Conservation (phyloP, 2,329 filamentous ascomycete species). For the Aspergillus ochraceoroseus region DNA sequence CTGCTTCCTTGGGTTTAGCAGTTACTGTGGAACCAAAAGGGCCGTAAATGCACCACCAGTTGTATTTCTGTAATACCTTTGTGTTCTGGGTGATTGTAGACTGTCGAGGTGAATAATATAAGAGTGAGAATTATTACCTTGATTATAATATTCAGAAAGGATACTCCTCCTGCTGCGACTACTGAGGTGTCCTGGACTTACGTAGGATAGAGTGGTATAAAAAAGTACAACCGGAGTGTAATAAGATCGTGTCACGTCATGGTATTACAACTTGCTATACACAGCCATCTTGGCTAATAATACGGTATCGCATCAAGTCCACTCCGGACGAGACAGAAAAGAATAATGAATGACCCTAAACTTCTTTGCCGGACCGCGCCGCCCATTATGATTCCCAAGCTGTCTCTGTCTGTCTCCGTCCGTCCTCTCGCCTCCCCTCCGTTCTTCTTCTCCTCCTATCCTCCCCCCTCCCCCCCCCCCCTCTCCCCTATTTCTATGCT, state of each 20-base stretch:
- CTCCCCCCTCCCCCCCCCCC: conserved; percentile 24
- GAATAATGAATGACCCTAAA: conserved; percentile 1
- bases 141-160: too few species aligned
- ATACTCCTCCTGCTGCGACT: too few species aligned
- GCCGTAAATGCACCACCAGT: conserved; percentile 2
- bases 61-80: too few species aligned
- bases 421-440: conserved; percentile 18
- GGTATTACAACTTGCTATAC: too few species aligned
- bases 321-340: conserved; percentile 13
- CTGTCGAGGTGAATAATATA: too few species aligned
- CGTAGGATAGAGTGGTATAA: too few species aligned
- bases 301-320: too few species aligned
- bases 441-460: conserved; percentile 23
- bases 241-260: too few species aligned
- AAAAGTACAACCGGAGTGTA: too few species aligned
- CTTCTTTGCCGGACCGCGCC: conserved; percentile 30
- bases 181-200: too few species aligned
- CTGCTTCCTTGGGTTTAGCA: not conserved
- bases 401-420: conserved; percentile 18
- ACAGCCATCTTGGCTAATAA: too few species aligned
- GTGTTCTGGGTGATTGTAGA: conserved; percentile 1
- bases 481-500: conserved; percentile 23
- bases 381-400: conserved; percentile 28
- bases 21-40: conserved; percentile 10
- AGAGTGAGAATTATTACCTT: too few species aligned